phyloP scores from a whole-genome alignment of 441 rosid genomes.

The Macaranga tanarius region DNA sequence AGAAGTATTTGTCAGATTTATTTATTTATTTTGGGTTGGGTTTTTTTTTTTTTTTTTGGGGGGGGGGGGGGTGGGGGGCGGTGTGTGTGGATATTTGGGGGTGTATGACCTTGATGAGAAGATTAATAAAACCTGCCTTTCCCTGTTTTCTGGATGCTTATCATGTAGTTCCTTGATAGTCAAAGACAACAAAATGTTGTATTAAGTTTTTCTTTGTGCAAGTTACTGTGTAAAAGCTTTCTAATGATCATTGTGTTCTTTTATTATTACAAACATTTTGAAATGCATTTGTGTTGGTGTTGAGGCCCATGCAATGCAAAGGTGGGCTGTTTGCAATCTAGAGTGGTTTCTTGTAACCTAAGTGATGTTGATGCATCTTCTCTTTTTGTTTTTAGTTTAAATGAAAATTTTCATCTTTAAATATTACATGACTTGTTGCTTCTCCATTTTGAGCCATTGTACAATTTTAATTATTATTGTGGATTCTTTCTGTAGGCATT shows the following conservation, averaged over 20 bases:
- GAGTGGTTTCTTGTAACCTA: background rate
- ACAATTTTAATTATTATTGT: background rate
- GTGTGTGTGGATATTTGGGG: no score
- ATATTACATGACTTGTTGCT: background rate
- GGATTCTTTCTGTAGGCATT: slow-evolving; percentile 56
- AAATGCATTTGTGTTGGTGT: background rate
- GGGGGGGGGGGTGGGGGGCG: no score
- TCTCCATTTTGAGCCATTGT: background rate
- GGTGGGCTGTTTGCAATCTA: background rate
- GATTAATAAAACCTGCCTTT: no score
- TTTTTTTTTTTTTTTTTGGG: no score
- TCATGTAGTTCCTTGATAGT: background rate
- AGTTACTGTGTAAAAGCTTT: background rate
- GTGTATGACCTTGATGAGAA: no score
- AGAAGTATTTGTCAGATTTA: background rate
- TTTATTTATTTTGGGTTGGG: no score
- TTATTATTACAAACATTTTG: background rate
- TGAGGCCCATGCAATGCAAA: background rate
- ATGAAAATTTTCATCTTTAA: background rate
- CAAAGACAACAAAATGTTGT: no score
- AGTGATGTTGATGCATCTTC: background rate
- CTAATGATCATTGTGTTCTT: background rate
- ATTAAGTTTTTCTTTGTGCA: background rate
- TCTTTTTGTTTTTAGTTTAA: background rate
- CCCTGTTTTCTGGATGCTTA: background rate